Evolutionary conservation across 352 stramenopile genomes (phyloP).

Genomic region (Pythium myriotylum): DNA sequence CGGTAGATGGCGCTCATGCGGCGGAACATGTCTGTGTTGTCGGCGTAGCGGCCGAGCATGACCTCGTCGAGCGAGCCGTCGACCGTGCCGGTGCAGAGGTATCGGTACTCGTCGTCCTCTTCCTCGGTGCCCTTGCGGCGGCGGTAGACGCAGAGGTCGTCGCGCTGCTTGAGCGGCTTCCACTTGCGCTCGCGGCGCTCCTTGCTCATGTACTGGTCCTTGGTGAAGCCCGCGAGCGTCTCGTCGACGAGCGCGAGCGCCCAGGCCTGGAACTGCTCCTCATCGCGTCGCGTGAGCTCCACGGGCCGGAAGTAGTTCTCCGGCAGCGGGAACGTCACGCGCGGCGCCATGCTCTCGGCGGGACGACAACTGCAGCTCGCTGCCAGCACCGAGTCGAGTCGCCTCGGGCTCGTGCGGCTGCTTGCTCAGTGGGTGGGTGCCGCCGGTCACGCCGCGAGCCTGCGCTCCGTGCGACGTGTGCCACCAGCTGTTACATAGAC

Average conservation of each 20-base stretch:
- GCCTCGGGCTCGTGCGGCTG: no score
- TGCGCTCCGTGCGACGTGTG: no score
- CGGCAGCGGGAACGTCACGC: constrained; percentile 51
- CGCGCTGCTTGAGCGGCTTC: constrained; percentile 72
- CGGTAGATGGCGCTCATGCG: constrained; percentile 76
- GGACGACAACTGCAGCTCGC: neutral
- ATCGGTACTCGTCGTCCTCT: constrained; percentile 59
- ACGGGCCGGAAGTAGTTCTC: constrained; percentile 63
- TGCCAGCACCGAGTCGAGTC: no score
- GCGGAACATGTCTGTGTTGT: constrained; percentile 68
- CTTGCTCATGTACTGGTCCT: constrained; percentile 63
- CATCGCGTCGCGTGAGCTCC: constrained; percentile 48
- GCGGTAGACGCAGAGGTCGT: constrained; percentile 59
- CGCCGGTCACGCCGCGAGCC: no score
- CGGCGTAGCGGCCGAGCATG: constrained; percentile 73
- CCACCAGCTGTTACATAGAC: no score
- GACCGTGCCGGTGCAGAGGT: constrained; percentile 62
- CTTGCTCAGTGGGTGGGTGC: no score
- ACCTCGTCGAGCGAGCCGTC: constrained; percentile 77
- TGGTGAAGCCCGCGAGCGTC: constrained; percentile 72
- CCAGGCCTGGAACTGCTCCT: constrained; percentile 63
- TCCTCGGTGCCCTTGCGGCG: constrained; percentile 46
- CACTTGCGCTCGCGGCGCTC: constrained; percentile 67
- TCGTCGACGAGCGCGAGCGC: constrained; percentile 60
- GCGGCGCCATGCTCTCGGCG: constrained; percentile 24